Conservation (phyloP, 169 alveolate species). For the Haemoproteus tartakovskyi region DNA sequence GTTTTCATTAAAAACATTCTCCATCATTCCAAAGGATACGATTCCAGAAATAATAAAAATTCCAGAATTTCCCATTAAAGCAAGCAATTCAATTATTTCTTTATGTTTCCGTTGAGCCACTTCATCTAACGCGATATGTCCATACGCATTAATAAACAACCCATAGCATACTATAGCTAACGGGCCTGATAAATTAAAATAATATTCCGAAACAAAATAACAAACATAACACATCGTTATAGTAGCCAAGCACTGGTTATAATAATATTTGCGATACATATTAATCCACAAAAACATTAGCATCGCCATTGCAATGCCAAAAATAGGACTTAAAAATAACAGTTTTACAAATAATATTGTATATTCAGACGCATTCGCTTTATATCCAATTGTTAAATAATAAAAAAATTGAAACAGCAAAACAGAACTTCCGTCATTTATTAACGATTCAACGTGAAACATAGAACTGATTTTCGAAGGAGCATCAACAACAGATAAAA, state of each 20-base stretch:
- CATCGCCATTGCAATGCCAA: constrained; percentile 79
- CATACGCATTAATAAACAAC: constrained; percentile 81
- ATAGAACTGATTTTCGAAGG: constrained; percentile 81
- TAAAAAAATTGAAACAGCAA: constrained; percentile 83
- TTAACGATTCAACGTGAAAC: constrained; percentile 85
- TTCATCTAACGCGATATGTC: constrained; percentile 81
- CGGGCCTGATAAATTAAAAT: constrained; percentile 81
- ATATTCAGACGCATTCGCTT: constrained; percentile 71
- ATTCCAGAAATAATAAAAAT: constrained; percentile 84
- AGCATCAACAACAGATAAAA: constrained; percentile 80
- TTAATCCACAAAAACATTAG: constrained; percentile 80
- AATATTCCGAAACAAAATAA: constrained; percentile 81
- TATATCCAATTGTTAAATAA: constrained; percentile 74
- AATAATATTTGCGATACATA: constrained; percentile 76
- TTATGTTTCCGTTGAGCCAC: constrained; percentile 82
- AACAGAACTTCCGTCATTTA: constrained; percentile 86
- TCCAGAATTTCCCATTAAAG: constrained; percentile 81
- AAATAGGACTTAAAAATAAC: constrained; percentile 79
- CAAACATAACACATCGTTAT: constrained; percentile 73
- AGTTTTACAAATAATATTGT: constrained; percentile 75
- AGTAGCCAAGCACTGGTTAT: constrained; percentile 78
- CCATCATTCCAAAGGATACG: constrained; percentile 83
- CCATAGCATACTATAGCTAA: constrained; percentile 88
- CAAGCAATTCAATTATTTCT: constrained; percentile 76
- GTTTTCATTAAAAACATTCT: constrained; percentile 62